Base-by-base conservation (phyloP, 1,139 yeast species). In the Scheffersomyces titani region DNA sequence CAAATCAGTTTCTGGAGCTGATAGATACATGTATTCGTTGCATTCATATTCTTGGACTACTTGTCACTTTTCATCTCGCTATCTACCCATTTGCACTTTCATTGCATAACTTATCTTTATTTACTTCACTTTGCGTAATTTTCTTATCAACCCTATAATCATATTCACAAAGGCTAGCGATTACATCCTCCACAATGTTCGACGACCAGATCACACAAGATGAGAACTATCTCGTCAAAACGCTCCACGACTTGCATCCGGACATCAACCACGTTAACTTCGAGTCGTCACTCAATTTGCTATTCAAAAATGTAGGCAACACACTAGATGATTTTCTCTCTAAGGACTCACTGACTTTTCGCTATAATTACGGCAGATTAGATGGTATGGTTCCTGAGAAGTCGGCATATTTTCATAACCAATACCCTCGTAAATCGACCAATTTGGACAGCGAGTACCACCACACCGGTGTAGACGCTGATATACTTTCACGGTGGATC, bases 401-500 rank as follows among this genome's bases (percentile, higher is more conserved):
- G 51, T 66, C 72, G 7, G 64, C 64, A 44, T 65, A 64, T 48
- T 76, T 76, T 59, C 75, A 74, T 53, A 66, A 68, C 50, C 73
- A 72, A 52, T 76, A 66, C 56, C 80, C 81, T 5, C 71, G 70
- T 55, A 72, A 73, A 49, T 69, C 79, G 6, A 66, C 78, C 1
- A 70, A 66, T 56, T 65, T 74, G 19, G 81, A 76, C 53, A 67
- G 67, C 22, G 78, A 75, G 45, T 75, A 74, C 58, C 77, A 75
- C 6, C 69, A 70, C 51, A 61, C 68, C 11, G 67, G 65, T 50
- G 69, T 73, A 59, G 73, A 72, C 51, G 68, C 70, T 55, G 68
- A 75, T 11, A 69, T 72, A 6, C 24, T 46, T 19, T 46, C 49
- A 22, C 61, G 78, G 56, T 76, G 80, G 80, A 59, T 75, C 18